Base-by-base conservation (phyloP, 2,329 filamentous ascomycete species). In the Pseudopyricularia javanii region DNA sequence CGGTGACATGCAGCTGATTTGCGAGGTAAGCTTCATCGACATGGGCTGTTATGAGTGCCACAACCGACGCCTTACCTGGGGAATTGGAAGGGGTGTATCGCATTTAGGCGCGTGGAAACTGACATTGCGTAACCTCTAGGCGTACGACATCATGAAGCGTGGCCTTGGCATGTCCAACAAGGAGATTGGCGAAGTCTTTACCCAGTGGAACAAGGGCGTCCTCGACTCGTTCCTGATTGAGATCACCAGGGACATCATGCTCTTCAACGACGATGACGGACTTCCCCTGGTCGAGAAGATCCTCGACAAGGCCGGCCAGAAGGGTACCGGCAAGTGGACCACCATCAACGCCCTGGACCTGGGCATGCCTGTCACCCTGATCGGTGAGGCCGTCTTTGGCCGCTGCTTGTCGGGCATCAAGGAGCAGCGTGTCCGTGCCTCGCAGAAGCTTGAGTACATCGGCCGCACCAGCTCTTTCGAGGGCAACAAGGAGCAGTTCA, bases 1-100 rank as follows among this genome's bases (percentile, higher is more conserved):
- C 71, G 93, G 93, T 83, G 93, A 98, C 78, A 98, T 98, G 93
- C 93, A 98, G 80, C 82, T 98, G 67, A 98, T 98, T 71, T 94
- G 86, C 74, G 93, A 98, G 85, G 91, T 95, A 75, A 64, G 81
- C n/a, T 54, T 45, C 12, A 24, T 37, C 33, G 30, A 30, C 32
- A 35, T n/a, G 6, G 28, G 4, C 26, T 17, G 33, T 22, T 37
- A 17, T 26, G 8, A 6, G 24, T 28, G 30, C 11, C n/a, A 20
- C 17, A n/a, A 37, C n/a, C 15, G 28, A 45, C 17, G 20, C 15
- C n/a, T n/a, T n/a, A n/a, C n/a, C n/a, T n/a, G n/a, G n/a, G n/a
- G n/a, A n/a, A n/a, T n/a, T n/a, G n/a, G n/a, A n/a, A n/a, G n/a
- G n/a, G n/a, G n/a, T n/a, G n/a, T n/a, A n/a, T n/a, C n/a, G n/a